Base-by-base conservation (phyloP, 2,329 filamentous ascomycete genomes). In the Furcasterigmium sp. region DNA sequence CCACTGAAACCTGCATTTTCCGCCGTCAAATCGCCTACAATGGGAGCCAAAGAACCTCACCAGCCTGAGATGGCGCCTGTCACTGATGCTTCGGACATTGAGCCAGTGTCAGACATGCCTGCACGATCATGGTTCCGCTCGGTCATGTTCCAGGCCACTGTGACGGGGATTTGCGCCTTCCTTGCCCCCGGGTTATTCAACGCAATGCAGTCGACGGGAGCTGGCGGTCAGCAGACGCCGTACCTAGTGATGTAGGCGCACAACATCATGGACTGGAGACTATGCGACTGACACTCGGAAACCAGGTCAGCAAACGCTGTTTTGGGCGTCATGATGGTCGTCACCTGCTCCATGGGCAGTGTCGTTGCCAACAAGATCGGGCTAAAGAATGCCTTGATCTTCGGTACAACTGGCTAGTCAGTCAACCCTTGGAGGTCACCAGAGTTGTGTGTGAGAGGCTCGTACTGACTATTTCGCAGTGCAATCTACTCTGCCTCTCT, bases 301-400 rank as follows among this genome's bases (percentile, higher is more conserved):
- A n/a, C n/a, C 9, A 61, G 60, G 48, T 59, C 62, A 1, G 62
- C 59, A 6, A 66, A 66, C 32, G 55, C 61, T 2, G 54, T 65
- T n/a, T 51, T 65, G 0, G 64, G 64, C 45, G 56, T 50, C 14
- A 51, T 63, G 39, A 61, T 66, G 53, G 61, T 57, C 2, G 47
- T 64, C 38, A 47, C 60, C 9, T 65, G 62, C 30, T 50, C 65
- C 1, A 49, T 56, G 13, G 61, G 61, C 8, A 57, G 55, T 14
- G 54, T 59, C 9, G 41, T 65, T 9, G 56, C 60, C 15, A 64
- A 64, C 47, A 53, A 56, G 9, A 54, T 63, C 39, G 58, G 60
- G 8, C 48, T 64, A 5, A 46, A 45, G 13, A 53, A 56, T 46
- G 60, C 60, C 2, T 48, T 66, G 3, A 55, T 60, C 29, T 48